Evolutionary conservation across 768 basidiomycete species (phyloP).

Genomic region (Suillus lakei): DNA sequence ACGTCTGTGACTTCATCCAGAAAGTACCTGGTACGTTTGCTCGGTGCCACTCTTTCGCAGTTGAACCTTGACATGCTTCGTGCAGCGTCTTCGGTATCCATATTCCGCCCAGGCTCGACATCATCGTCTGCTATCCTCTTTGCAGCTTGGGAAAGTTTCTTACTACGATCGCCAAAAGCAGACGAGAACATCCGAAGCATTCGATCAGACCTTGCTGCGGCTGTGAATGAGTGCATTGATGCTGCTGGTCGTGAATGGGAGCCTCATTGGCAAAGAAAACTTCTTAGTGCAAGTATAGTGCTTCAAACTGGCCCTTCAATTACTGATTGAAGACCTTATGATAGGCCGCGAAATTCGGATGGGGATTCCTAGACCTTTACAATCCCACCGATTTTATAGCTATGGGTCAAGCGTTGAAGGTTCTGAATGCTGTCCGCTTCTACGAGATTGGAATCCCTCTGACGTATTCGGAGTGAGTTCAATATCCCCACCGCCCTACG

Average conservation of each 20-base stretch:
- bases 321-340: conserved; percentile 5
- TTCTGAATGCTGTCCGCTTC: conserved; percentile 90
- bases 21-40: conserved; percentile 81
- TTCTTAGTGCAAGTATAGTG: conserved; percentile 68
- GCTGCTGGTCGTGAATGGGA: conserved; percentile 95
- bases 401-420: conserved; percentile 92
- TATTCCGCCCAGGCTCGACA: conserved; percentile 92
- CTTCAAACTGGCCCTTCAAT: background rate
- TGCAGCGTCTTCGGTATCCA: conserved; percentile 74
- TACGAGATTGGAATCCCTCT: conserved; percentile 94
- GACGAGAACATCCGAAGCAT: conserved; percentile 93
- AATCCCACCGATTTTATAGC: conserved; percentile 91
- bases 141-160: conserved; percentile 91
- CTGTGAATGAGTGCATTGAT: conserved; percentile 91
- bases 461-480: conserved; percentile 83
- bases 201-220: conserved; percentile 80
- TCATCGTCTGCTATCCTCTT: conserved; percentile 90
- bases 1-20: conserved; percentile 87
- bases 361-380: conserved; percentile 90
- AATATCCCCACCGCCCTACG: conserved; percentile 1
- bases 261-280: conserved; percentile 83
- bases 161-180: conserved; percentile 83
- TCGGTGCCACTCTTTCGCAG: background rate
- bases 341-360: conserved; percentile 96
- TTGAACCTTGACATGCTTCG: background rate